Evolutionary conservation across 306 rosid species (phyloP).

Genomic region (Cucumis melo): DNA sequence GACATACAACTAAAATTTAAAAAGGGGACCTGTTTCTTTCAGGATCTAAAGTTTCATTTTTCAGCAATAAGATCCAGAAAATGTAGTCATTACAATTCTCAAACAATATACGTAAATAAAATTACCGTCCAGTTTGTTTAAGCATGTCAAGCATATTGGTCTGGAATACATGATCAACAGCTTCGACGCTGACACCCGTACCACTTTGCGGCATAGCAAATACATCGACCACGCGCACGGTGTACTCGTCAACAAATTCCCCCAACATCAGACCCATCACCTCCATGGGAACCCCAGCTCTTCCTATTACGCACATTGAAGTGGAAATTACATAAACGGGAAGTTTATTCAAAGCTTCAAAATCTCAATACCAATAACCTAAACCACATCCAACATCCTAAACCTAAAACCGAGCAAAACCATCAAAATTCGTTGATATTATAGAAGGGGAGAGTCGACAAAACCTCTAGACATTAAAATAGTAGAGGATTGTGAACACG

Average conservation of each 20-base stretch:
- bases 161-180: constrained; percentile 95
- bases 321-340: no score
- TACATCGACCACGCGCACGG: constrained; percentile 85
- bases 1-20: not conserved
- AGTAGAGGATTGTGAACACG: not conserved
- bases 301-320: constrained; percentile 23
- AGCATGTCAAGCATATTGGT: constrained; percentile 96
- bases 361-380: not conserved
- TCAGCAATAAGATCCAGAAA: not conserved
- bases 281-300: constrained; percentile 96
- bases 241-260: constrained; percentile 89
- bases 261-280: constrained; percentile 97
- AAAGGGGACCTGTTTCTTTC: not conserved
- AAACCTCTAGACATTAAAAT: not conserved
- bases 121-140: constrained; percentile 82
- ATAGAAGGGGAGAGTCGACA: no score
- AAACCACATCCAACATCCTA: not conserved
- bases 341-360: not conserved
- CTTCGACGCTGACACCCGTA: constrained; percentile 92
- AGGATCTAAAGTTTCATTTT: not conserved
- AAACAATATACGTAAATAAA: not conserved
- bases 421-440: no score
- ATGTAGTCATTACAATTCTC: not conserved
- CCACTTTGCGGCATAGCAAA: constrained; percentile 98
- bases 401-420: no score